Evolutionary conservation across 1,139 yeast species (phyloP), one percentile per base, ranked within the genome.

Genomic region (Suhomyces wounanorum): DNA sequence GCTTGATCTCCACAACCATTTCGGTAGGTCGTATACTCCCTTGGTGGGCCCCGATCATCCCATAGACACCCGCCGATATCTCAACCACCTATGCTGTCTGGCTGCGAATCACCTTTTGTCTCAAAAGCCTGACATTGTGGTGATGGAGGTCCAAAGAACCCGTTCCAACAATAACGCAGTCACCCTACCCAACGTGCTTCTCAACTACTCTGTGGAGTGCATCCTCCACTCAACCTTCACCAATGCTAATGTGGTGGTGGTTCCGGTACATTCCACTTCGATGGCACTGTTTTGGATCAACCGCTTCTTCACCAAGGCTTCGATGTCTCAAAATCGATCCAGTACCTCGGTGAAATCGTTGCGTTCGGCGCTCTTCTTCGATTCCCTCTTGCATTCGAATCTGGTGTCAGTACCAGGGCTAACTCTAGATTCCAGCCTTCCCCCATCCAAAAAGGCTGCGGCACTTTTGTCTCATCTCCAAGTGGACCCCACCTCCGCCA

Each of bases 81-180:
- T 69, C 40, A 61, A 65, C 49, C 61, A 62, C 50, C 54, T 72
- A 40, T 62, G 67, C 13, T 54, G 56, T 37, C 52, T 49, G 40
- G 49, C 68, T n/a, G 52, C 66, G 3, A 49, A 62, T 17, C 63
- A 62, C 38, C 47, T 67, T 10, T 46, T 60, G 8, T 39, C 28
- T 13, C 35, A 38, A 28, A 10, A 37, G 0, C 64, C 69, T 2
- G 56, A 65, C 48, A 49, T 71, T 14, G 62, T 69, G 25, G 62
- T 70, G 25, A 65, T 75, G 44, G 80, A 75, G 54, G 64, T 68
- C 44, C 80, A 75, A 57, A 55, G 80, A 35, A 75, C 79, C 1
- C 60, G 75, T 47, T 70, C 78, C 21, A 67, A 65, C 50, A 57
- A 59, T 43, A 67, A 65, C 49, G 53, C 65, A 35, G 61, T 63